Percentiles rank a stretch among this genome's conserved stretches.
These are phyloP conservation scores for Trichomonas vaginalis DNA, from an alignment of 208 protist genomes.

Conservation along the genomic window DNA sequence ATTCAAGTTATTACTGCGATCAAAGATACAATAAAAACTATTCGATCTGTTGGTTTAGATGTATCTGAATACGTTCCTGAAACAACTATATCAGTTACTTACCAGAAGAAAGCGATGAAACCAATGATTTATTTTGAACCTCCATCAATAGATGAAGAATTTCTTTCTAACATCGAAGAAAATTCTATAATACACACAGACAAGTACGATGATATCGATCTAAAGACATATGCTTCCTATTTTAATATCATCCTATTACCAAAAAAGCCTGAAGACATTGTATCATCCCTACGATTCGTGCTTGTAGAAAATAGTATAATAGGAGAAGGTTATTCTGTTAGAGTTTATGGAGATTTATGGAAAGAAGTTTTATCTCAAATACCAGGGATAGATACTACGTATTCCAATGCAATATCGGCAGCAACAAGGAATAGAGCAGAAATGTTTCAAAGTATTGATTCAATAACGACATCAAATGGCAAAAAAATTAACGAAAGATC, in stretches of 20 bases:
- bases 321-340: neutral
- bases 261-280: neutral
- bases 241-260: neutral
- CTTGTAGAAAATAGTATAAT: constrained; percentile 15
- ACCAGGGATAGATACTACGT: neutral
- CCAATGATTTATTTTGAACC: constrained; percentile 16
- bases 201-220: neutral
- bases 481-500: neutral
- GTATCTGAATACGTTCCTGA: neutral
- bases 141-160: neutral
- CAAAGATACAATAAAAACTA: neutral
- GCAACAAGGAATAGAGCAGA: neutral
- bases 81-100: neutral
- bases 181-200: neutral
- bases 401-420: neutral
- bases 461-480: neutral
- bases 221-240: neutral
- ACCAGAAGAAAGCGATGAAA: neutral
- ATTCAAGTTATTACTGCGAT: neutral
- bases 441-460: neutral
- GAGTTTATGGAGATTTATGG: neutral
- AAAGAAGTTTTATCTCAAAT: neutral
- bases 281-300: neutral
- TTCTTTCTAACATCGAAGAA: neutral
- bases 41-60: neutral